These are phyloP conservation scores for Gryganskiella cystojenkinii DNA, from an alignment of 192 early-diverging fungal genomes.

Conservation along the genomic window DNA sequence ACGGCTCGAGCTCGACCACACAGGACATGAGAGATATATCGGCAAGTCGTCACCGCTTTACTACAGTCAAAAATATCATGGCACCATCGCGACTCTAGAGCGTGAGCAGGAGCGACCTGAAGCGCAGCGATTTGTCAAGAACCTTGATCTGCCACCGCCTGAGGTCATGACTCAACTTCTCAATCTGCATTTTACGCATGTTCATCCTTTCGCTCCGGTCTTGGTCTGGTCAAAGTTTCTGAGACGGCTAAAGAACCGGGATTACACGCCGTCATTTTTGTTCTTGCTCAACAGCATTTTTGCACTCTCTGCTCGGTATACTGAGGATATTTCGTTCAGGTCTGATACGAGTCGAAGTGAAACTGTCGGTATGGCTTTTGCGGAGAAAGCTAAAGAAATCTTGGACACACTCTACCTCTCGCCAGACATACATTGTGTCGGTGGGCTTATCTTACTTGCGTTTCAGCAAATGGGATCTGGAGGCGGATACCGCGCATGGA, in stretches of 20 bases:
- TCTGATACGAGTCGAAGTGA: constrained; percentile 40
- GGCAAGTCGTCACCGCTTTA: constrained; percentile 75
- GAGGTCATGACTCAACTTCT: constrained; percentile 70
- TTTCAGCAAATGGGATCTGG: constrained; percentile 77
- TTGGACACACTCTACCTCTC: constrained; percentile 75
- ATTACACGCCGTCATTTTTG: constrained; percentile 55
- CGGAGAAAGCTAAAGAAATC: constrained; percentile 75
- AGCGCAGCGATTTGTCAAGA: constrained; percentile 27
- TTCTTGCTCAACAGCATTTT: constrained; percentile 64
- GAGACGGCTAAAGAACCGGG: constrained; percentile 34
- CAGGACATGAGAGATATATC: constrained; percentile 75
- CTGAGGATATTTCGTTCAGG: constrained; percentile 56
- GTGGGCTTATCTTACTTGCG: constrained; percentile 70
- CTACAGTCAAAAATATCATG: constrained; percentile 63
- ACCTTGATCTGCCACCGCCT: constrained; percentile 63
- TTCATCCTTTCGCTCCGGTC: constrained; percentile 76
- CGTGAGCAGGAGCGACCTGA: neutral
- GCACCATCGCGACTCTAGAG: constrained; percentile 35
- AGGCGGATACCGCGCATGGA: constrained; percentile 73
- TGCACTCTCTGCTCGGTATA: constrained; percentile 59
- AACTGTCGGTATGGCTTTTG: constrained; percentile 66
- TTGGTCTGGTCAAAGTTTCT: constrained; percentile 66
- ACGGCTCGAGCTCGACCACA: constrained; percentile 73
- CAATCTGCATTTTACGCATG: constrained; percentile 72
- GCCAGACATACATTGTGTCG: constrained; percentile 67